Evolutionary conservation across 2,329 filamentous ascomycete species (phyloP).

Genomic region (Sphaceloma murrayae): DNA sequence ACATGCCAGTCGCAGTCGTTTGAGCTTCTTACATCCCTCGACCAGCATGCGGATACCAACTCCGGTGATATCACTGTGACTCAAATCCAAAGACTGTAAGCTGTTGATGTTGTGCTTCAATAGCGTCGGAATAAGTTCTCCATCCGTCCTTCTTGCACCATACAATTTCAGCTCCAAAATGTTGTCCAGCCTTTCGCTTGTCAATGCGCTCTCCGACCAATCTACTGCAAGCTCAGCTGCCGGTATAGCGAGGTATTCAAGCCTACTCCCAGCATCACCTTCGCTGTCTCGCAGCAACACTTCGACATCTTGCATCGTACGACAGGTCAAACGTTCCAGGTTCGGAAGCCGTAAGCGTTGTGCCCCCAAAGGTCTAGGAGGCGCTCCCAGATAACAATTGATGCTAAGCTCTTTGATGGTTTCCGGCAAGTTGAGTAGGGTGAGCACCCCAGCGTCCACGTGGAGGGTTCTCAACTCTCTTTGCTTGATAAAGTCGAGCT

Average conservation of each 20-base stretch:
- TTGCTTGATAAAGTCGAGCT: slow-evolving; percentile 8
- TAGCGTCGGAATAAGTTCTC: slow-evolving; percentile 13
- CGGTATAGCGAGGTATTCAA: not conserved
- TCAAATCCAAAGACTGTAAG: slow-evolving; percentile 29
- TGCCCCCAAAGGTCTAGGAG: not conserved
- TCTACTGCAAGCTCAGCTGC: slow-evolving; percentile 2
- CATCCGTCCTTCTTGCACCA: slow-evolving; percentile 4
- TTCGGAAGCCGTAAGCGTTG: not conserved
- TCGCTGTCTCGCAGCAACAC: not conserved
- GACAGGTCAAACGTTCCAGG: slow-evolving; percentile 3
- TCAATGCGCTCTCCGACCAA: slow-evolving; percentile 14
- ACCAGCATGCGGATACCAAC: slow-evolving; percentile 33
- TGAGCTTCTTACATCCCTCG: slow-evolving; percentile 21
- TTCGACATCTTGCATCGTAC: slow-evolving; percentile 7
- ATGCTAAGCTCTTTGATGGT: not conserved
- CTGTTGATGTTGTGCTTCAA: slow-evolving; percentile 15
- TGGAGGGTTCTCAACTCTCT: slow-evolving; percentile 1
- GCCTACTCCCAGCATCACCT: not conserved
- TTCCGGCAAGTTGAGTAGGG: slow-evolving; percentile 3
- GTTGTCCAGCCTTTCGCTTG: slow-evolving; percentile 5
- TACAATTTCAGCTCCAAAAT: slow-evolving; percentile 13
- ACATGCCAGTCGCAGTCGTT: slow-evolving; percentile 24
- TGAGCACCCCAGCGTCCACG: slow-evolving; percentile 5
- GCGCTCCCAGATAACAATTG: slow-evolving; percentile 7
- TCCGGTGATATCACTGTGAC: slow-evolving; percentile 32